These are phyloP conservation scores for Neurospora sp. DNA, from an alignment of 495 filamentous ascomycete genomes.

Conservation along the genomic window DNA sequence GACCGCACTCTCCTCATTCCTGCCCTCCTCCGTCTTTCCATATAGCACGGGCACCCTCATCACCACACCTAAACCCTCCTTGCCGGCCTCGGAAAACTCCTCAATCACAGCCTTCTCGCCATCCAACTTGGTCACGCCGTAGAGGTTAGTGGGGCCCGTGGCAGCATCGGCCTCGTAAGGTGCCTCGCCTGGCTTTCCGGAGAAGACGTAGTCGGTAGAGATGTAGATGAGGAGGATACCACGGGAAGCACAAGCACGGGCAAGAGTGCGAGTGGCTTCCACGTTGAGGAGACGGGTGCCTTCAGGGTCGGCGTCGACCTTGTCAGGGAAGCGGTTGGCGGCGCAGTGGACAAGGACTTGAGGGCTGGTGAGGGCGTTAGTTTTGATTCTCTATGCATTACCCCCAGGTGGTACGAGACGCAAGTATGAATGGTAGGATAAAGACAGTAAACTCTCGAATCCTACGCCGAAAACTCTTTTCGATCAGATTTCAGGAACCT, in stretches of 20 bases:
- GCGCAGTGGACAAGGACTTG: constrained; percentile 36
- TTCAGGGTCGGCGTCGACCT: constrained; percentile 68
- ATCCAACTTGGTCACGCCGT: constrained; percentile 80
- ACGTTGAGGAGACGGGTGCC: constrained; percentile 70
- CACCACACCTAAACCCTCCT: constrained; percentile 51
- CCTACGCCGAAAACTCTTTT: background rate
- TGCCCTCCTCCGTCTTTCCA: constrained; percentile 43
- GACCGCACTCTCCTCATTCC: constrained; percentile 67
- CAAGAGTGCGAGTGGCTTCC: constrained; percentile 56
- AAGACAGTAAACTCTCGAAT: background rate
- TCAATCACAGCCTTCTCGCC: constrained; percentile 67
- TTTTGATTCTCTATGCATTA: constrained; percentile 25
- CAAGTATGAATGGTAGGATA: too few species aligned
- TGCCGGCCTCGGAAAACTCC: constrained; percentile 41
- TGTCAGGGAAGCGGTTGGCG: constrained; percentile 84
- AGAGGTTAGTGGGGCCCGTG: constrained; percentile 69
- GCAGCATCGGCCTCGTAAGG: constrained; percentile 62
- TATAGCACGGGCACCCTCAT: constrained; percentile 86
- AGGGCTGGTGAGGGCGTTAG: background rate
- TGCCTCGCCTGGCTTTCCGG: constrained; percentile 71
- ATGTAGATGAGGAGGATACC: constrained; percentile 78
- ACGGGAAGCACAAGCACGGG: constrained; percentile 50
- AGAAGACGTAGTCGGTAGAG: constrained; percentile 91
- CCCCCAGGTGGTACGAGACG: background rate
- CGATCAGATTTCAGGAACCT: too few species aligned